Evolutionary conservation across 139 green algal genomes (phyloP).

Genomic region (Pedinophyceae sp.): DNA sequence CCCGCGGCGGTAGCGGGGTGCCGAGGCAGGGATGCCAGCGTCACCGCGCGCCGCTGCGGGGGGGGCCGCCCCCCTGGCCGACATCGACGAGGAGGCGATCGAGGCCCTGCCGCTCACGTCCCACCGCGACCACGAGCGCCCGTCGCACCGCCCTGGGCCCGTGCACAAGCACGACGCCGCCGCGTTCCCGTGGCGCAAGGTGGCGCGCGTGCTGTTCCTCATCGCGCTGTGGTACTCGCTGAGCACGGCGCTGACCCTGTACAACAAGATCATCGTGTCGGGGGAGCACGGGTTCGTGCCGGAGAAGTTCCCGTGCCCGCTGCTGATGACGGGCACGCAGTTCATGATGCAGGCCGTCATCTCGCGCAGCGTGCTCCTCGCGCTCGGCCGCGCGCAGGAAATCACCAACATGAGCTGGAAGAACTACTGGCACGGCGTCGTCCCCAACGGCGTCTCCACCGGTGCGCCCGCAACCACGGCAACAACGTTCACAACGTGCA

Average conservation of each 20-base stretch:
- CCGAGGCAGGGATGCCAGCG: no score
- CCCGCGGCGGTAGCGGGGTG: no score
- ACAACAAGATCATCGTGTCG: conserved; percentile 57
- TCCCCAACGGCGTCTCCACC: conserved; percentile 74
- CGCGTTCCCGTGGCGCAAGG: background rate
- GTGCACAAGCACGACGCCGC: no score
- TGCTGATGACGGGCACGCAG: conserved; percentile 44
- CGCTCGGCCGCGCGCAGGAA: conserved; percentile 16
- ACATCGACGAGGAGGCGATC: no score
- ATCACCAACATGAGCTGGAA: background rate
- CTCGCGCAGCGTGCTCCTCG: conserved; percentile 26
- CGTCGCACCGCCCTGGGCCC: no score
- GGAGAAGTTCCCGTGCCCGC: conserved; percentile 25
- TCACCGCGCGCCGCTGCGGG: no score
- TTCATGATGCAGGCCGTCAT: conserved; percentile 57
- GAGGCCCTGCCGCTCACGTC: no score
- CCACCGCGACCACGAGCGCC: no score
- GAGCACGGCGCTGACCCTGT: conserved; percentile 47
- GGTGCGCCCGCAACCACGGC: no score
- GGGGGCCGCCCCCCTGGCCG: no score
- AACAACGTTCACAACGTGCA: background rate
- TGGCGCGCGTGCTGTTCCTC: background rate
- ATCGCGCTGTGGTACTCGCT: conserved; percentile 42
- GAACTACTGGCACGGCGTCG: conserved; percentile 25
- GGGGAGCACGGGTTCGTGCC: conserved; percentile 34